Conservation (phyloP, 768 basidiomycete genomes). For the Russula dissimulans region DNA sequence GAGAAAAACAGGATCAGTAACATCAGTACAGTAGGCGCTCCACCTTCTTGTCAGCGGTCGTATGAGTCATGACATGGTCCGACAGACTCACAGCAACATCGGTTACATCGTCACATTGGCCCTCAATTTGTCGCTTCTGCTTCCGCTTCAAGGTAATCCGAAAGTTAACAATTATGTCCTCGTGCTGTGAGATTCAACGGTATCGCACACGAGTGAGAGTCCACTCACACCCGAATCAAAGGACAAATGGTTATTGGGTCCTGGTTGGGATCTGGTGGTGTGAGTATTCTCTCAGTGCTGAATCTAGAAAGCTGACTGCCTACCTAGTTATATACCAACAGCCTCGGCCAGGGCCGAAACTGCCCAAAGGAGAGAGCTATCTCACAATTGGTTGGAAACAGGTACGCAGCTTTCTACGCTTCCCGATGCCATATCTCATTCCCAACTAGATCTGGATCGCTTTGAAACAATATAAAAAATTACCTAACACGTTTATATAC, state of each 20-base stretch:
- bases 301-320: neutral
- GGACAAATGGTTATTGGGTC: slow-evolving; percentile 71
- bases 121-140: slow-evolving; percentile 60
- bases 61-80: neutral
- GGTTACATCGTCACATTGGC: slow-evolving; percentile 59
- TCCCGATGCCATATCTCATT: neutral
- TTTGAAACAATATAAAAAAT: slow-evolving; percentile 61
- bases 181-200: slow-evolving; percentile 41
- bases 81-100: slow-evolving; percentile 64
- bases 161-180: slow-evolving; percentile 68
- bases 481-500: slow-evolving; percentile 79
- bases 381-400: slow-evolving; percentile 83
- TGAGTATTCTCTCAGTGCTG: slow-evolving; percentile 29
- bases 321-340: slow-evolving; percentile 69
- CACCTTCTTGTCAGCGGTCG: slow-evolving; percentile 8
- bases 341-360: slow-evolving; percentile 69
- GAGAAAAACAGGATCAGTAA: slow-evolving; percentile 84
- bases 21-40: slow-evolving; percentile 53
- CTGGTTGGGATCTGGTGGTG: slow-evolving; percentile 84
- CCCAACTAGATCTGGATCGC: slow-evolving; percentile 62
- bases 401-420: slow-evolving; percentile 27
- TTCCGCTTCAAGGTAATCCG: slow-evolving; percentile 50
- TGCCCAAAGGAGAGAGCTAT: slow-evolving; percentile 71
- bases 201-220: no score
- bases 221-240: slow-evolving; percentile 21